These are phyloP conservation scores for Haematococcus sp. DNA, from an alignment of 139 green algal species.

Conservation along the genomic window DNA sequence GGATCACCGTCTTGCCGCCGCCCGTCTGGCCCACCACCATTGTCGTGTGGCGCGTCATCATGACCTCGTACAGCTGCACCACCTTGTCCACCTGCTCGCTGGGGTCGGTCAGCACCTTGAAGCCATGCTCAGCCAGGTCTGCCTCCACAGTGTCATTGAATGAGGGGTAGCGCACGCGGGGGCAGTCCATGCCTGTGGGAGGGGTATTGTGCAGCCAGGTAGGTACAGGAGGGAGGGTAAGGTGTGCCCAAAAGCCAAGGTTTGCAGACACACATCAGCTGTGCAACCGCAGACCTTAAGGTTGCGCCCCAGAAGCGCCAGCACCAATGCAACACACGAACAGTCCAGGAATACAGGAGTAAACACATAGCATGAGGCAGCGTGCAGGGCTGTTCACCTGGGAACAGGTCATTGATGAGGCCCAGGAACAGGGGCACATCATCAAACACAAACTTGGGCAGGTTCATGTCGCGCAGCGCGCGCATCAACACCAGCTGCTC, in stretches of 20 bases:
- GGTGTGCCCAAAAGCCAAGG: background rate
- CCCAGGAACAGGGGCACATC: slow-evolving; percentile 86
- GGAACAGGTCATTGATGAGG: slow-evolving; percentile 73
- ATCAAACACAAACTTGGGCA: slow-evolving; percentile 89
- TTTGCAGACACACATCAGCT: background rate
- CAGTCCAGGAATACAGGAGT: too few relatives aligned
- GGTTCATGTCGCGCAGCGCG: slow-evolving; percentile 86
- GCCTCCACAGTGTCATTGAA: slow-evolving; percentile 86
- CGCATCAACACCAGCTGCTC: slow-evolving; percentile 84
- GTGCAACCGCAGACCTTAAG: background rate
- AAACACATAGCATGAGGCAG: too few relatives aligned
- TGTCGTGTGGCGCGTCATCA: slow-evolving; percentile 83
- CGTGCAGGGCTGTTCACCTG: slow-evolving; percentile 19
- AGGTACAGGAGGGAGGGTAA: background rate
- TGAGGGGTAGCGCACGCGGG: slow-evolving; percentile 66
- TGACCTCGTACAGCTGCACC: slow-evolving; percentile 85
- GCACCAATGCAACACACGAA: too few relatives aligned
- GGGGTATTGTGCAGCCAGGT: background rate
- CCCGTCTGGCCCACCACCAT: slow-evolving; percentile 87
- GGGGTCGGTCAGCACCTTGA: slow-evolving; percentile 51
- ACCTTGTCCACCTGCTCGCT: slow-evolving; percentile 76
- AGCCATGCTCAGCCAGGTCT: slow-evolving; percentile 71
- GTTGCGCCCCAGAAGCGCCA: too few relatives aligned
- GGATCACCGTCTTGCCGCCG: slow-evolving; percentile 86
- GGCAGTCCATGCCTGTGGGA: slow-evolving; percentile 72